A percentile compares a stretch with the other conserved stretches of the same genome.
These are phyloP conservation scores for Galerina marginata DNA, from an alignment of 768 basidiomycete species.

Conservation along the genomic window DNA sequence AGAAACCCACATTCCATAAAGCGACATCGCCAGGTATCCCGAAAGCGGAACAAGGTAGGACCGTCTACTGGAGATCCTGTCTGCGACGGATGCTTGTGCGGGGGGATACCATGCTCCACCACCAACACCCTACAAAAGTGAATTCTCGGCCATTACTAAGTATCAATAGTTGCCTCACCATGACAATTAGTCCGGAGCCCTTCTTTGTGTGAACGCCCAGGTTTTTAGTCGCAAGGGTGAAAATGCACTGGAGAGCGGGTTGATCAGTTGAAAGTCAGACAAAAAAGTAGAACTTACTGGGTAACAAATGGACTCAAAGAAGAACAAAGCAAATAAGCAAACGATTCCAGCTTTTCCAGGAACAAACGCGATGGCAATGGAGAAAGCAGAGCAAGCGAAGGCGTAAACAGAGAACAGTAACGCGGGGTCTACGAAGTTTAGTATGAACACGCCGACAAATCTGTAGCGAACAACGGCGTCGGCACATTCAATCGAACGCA, in stretches of 20 bases:
- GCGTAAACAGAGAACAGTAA: constrained; percentile 62
- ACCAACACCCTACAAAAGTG: constrained; percentile 49
- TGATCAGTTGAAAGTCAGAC: background rate
- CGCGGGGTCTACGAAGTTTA: constrained; percentile 71
- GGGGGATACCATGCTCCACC: constrained; percentile 75
- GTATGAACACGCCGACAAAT: constrained; percentile 64
- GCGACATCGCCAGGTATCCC: constrained; percentile 63
- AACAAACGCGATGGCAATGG: constrained; percentile 53
- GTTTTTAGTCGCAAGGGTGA: constrained; percentile 70
- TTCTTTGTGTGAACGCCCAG: constrained; percentile 63
- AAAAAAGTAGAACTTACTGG: constrained; percentile 45
- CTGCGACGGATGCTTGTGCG: constrained; percentile 62
- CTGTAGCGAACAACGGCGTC: constrained; percentile 28
- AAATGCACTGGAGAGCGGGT: constrained; percentile 49
- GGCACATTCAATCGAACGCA: too few species aligned
- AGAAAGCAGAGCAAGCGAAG: constrained; percentile 54
- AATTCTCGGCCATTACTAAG: background rate
- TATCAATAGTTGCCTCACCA: constrained; percentile 39
- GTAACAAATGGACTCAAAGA: constrained; percentile 80
- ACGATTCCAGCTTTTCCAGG: constrained; percentile 60
- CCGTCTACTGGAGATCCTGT: constrained; percentile 49
- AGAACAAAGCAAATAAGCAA: constrained; percentile 69
- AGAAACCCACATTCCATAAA: constrained; percentile 58
- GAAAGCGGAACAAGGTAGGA: constrained; percentile 67
- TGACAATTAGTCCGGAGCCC: constrained; percentile 68